Conservation (phyloP, 768 basidiomycete species). For the Agaricus sinodeliciosus region DNA sequence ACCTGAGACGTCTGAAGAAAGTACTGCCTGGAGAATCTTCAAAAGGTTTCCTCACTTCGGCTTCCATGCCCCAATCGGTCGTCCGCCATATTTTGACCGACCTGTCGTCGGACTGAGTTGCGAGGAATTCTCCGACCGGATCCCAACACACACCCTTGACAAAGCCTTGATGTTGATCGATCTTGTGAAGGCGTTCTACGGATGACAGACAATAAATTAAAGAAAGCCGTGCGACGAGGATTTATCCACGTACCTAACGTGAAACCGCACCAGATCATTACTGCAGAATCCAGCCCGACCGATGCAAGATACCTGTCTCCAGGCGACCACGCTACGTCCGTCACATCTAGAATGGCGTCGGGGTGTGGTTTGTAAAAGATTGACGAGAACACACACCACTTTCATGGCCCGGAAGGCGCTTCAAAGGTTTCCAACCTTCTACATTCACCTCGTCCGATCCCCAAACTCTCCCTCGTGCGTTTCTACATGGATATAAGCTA, state of each 20-base stretch:
- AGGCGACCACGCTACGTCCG: slow-evolving; percentile 92
- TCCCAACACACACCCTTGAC: slow-evolving; percentile 99
- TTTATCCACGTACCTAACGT: slow-evolving; percentile 60
- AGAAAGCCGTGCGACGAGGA: background rate
- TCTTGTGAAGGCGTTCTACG: slow-evolving; percentile 73
- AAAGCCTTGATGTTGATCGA: slow-evolving; percentile 90
- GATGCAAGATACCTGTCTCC: slow-evolving; percentile 90
- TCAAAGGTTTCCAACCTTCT: slow-evolving; percentile 95
- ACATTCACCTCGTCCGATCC: slow-evolving; percentile 94
- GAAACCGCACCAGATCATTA: slow-evolving; percentile 91
- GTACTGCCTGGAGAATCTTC: slow-evolving; percentile 92
- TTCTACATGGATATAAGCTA: slow-evolving; percentile 33
- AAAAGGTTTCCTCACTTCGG: slow-evolving; percentile 85
- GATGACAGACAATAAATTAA: background rate
- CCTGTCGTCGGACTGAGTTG: slow-evolving; percentile 96
- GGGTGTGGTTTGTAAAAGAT: background rate
- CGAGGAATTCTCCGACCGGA: slow-evolving; percentile 94
- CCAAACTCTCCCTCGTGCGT: slow-evolving; percentile 82
- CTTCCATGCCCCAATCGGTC: slow-evolving; percentile 82
- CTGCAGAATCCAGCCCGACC: slow-evolving; percentile 86
- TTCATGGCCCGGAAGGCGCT: slow-evolving; percentile 88
- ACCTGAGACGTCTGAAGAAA: slow-evolving; percentile 90
- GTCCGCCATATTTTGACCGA: slow-evolving; percentile 97
- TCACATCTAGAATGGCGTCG: slow-evolving; percentile 59
- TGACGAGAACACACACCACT: slow-evolving; percentile 55